These are phyloP conservation scores for Monosporozyma unispora DNA, from an alignment of 805 yeast genomes.

Conservation along the genomic window DNA sequence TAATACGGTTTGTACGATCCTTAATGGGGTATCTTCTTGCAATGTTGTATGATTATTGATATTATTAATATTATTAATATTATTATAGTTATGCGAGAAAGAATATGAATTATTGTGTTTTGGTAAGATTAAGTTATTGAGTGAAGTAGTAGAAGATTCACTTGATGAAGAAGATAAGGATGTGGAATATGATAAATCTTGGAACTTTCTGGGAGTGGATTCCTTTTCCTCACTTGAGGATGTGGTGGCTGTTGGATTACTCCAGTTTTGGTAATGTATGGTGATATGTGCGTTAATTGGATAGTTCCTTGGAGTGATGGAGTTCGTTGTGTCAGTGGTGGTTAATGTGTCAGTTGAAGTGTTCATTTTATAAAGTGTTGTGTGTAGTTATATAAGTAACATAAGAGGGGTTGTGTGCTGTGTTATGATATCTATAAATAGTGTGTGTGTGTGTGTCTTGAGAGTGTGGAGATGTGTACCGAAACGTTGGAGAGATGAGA, in stretches of 20 bases:
- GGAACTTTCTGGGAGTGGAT: background rate
- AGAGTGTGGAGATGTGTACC: too few relatives aligned
- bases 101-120: background rate
- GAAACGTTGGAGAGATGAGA: too few relatives aligned
- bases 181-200: background rate
- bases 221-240: too few relatives aligned
- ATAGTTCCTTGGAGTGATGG: background rate
- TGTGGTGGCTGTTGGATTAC: background rate
- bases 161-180: background rate
- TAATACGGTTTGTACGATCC: conserved; percentile 2
- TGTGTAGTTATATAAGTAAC: background rate
- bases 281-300: conserved; percentile 7
- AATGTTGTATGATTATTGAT: background rate
- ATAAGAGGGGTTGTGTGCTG: too few relatives aligned
- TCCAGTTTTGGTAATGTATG: conserved; percentile 1
- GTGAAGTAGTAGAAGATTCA: background rate
- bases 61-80: too few relatives aligned
- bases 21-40: background rate
- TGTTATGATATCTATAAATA: too few relatives aligned
- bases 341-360: background rate
- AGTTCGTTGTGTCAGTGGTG: background rate
- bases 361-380: background rate
- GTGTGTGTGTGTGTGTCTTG: too few relatives aligned
- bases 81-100: background rate
- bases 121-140: background rate